Evolutionary conservation across 176 grass and related monocot species (phyloP), one percentile per base, ranked within the genome.

Genomic region (Chrysopogon serrulatus): DNA sequence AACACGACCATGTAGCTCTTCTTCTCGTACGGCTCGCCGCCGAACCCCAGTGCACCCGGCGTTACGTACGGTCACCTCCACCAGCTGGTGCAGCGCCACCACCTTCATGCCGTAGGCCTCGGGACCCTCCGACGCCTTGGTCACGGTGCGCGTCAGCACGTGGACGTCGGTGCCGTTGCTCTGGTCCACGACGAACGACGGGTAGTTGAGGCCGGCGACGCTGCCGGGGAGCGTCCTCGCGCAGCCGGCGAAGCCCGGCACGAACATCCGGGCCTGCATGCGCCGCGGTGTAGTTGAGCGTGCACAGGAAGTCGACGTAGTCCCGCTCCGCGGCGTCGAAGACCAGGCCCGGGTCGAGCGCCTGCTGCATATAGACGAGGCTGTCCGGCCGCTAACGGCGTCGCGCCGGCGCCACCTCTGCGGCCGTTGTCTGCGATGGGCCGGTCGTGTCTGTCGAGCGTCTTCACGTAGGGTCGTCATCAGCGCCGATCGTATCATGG

Each of bases 1-100:
- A 91, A 94, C 80, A 82, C 83, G 14, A 94, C 89, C 19, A 8
- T 63, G 86, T 94, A 91, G 28, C 51, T 88, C 68, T 30, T 81
- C 26, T 54, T 81, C 68, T 89, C 76, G 13, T 79, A 54, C 21
- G 13, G 8, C 28, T 40, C 19, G 7, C 48, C 42, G 66, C 33
- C 34, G 33, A 94, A 94, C 47, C 69, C 89, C 80, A 94, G 75
- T 3, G 14, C 84, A 34, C 60, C 24, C 19, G 92, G 88, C 32
- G 12, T 82, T 1, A 90, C n/a, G n/a, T n/a, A n/a, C 88, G 44
- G 7, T 72, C 48, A 94, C 82, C 42, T 43, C 63, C 44, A 94
- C 88, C 30, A 94, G 85, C 9, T 36, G 37, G 6, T 76, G 54
- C 16, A 66, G 82, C 44, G 61, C 73, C 59, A 79, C 21, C 16